A percentile compares a stretch with the other conserved stretches of the same genome.
phyloP scores from a whole-genome alignment of 2,329 filamentous ascomycete genomes.

The Aspergillus fumigatus region DNA sequence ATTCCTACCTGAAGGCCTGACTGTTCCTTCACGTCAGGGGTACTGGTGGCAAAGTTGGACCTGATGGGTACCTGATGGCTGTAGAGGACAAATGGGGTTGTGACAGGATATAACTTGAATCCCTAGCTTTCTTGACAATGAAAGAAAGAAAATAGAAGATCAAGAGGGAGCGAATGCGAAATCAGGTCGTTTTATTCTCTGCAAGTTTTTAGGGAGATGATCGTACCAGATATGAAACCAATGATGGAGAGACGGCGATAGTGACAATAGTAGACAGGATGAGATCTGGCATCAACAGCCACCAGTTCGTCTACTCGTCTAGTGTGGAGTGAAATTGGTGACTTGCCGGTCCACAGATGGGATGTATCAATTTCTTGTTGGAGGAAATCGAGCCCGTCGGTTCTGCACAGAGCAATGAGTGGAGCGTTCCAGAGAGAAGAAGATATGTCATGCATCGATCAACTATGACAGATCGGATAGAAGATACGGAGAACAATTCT shows the following conservation, averaged over 20 bases:
- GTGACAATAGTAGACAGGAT: background rate
- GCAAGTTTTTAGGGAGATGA: background rate
- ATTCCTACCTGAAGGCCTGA: background rate
- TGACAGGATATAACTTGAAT: background rate
- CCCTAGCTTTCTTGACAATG: background rate
- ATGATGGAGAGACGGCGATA: background rate
- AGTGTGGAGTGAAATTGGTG: background rate
- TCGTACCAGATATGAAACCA: background rate
- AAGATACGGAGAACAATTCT: constrained; percentile 2
- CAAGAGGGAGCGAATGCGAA: background rate
- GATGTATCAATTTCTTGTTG: background rate
- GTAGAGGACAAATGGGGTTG: background rate
- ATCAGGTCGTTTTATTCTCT: background rate
- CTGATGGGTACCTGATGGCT: background rate
- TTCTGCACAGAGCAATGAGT: background rate
- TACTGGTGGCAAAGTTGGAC: background rate
- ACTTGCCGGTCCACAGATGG: background rate
- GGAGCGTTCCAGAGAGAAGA: background rate
- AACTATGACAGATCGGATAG: background rate
- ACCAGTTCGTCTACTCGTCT: background rate
- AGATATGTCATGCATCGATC: background rate
- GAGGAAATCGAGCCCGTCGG: background rate
- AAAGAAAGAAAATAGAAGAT: background rate
- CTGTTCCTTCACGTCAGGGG: background rate
- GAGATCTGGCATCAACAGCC: background rate